Base-by-base conservation (phyloP, 164 flowering plant species). In the Aristolochia contorta region DNA sequence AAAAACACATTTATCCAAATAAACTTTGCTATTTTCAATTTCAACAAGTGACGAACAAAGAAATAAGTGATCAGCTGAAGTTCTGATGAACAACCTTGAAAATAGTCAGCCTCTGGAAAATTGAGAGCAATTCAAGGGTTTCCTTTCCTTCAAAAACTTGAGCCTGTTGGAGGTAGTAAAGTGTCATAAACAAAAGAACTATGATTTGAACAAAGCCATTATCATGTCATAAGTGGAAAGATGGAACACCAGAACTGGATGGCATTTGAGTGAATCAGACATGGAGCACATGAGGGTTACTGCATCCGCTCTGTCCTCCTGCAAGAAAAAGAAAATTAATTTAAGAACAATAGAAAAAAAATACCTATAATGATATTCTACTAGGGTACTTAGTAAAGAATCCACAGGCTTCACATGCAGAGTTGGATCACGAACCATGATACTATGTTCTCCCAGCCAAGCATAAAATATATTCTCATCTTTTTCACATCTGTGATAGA, bases 401-500 rank as follows among this genome's bases (percentile, higher is more conserved):
- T 33, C 45, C 16, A 23, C 16, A 41, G 6, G 55, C 27, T 37
- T 37, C 12, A 10, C 43, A 37, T 37, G 43, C 43, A 37, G 10
- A 37, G 43, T 37, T 37, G 43, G 43, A 20, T 24, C 43, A 30
- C 58, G 61, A 58, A 89, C 99, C 96, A 85, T 81, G 66, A 85
- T 73, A 71, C 99, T 85, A 59, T 84, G 83, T 79, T 80, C 84
- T 27, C 99, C 99, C 67, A 91, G 82, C 99, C 99, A 94, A 19
- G 96, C 91, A 65, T 96, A 97, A 18, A 91, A 75, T 53, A 94
- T 83, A 59, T 73, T 58, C 59, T 94, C 99, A 59, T 94, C 97
- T 65, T 77, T 87, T 54, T 87, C 96, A 57, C 91, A 93, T 63
- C 96, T 97, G 18, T 93, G 78, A 77, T 84, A 94, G 65, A 96